Evolutionary conservation across 2,329 filamentous ascomycete species (phyloP).

Genomic region (Cadophora sp.): DNA sequence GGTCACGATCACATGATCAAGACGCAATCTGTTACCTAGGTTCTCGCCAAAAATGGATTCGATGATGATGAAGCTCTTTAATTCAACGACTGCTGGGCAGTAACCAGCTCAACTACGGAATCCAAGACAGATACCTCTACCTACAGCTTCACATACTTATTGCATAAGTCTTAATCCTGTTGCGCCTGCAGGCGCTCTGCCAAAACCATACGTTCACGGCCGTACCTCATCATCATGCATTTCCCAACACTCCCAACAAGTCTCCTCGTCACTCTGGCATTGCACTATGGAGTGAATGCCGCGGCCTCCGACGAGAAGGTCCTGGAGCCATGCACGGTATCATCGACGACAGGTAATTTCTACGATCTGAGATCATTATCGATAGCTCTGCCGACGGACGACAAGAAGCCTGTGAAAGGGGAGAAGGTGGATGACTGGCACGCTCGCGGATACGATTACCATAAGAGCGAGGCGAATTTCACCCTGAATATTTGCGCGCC

Average conservation of each 20-base stretch:
- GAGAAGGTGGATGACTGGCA: slow-evolving; percentile 66
- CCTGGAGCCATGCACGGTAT: slow-evolving; percentile 44
- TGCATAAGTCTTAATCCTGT: slow-evolving; percentile 15
- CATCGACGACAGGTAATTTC: slow-evolving; percentile 42
- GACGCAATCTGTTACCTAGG: slow-evolving; percentile 17
- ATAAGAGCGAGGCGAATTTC: slow-evolving; percentile 69
- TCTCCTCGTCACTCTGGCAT: slow-evolving; percentile 40
- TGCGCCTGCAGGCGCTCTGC: slow-evolving; percentile 39
- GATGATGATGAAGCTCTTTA: slow-evolving; percentile 1
- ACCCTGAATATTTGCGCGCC: slow-evolving; percentile 82
- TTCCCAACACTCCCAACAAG: slow-evolving; percentile 38
- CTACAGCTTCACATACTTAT: background rate
- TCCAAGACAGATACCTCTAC: background rate
- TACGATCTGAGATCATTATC: slow-evolving; percentile 45
- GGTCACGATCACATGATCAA: background rate
- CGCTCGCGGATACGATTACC: slow-evolving; percentile 76
- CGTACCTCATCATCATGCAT: slow-evolving; percentile 37
- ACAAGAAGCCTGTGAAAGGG: slow-evolving; percentile 55
- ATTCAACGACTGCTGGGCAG: slow-evolving; percentile 13
- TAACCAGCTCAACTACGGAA: background rate
- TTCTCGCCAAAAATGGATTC: slow-evolving; percentile 11
- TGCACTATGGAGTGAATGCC: slow-evolving; percentile 37
- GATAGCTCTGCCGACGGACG: slow-evolving; percentile 37
- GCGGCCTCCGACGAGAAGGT: slow-evolving; percentile 39
- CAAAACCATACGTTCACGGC: slow-evolving; percentile 12